A percentile compares a stretch with the other conserved stretches of the same genome.
Conservation (phyloP, 768 basidiomycete genomes). For the Suillus alpinus region DNA sequence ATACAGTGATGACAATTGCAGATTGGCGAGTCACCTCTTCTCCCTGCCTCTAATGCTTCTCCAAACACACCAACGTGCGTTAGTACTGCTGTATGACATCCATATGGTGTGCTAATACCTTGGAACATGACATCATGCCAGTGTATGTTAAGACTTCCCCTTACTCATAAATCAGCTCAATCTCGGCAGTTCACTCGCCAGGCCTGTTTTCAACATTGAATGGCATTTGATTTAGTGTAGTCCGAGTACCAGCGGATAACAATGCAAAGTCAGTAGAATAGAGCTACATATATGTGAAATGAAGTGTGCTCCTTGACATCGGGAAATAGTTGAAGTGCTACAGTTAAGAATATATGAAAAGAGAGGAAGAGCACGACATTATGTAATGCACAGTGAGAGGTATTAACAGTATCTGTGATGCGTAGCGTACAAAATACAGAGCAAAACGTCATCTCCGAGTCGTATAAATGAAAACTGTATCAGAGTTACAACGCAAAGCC, state of each 20-base stretch:
- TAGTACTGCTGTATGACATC: too few relatives aligned
- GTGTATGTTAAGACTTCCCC: too few relatives aligned
- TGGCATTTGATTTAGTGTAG: slow-evolving; percentile 3
- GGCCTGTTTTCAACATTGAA: background rate
- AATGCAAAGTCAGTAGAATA: slow-evolving; percentile 3
- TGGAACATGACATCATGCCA: too few relatives aligned
- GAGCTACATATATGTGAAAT: slow-evolving; percentile 26
- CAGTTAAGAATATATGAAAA: slow-evolving; percentile 8
- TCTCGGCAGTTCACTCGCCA: background rate
- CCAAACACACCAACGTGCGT: too few relatives aligned
- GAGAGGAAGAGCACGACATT: background rate
- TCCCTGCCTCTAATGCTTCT: too few relatives aligned
- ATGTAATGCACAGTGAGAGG: slow-evolving; percentile 8
- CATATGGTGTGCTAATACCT: too few relatives aligned
- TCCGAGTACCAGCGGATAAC: slow-evolving; percentile 6
- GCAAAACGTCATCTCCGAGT: slow-evolving; percentile 8
- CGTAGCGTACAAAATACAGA: slow-evolving; percentile 9
- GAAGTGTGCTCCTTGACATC: background rate
- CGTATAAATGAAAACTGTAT: background rate
- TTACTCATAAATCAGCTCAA: background rate
- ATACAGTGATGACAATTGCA: too few relatives aligned
- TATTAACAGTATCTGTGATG: slow-evolving; percentile 7
- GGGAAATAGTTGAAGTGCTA: slow-evolving; percentile 6
- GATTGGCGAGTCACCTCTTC: too few relatives aligned
- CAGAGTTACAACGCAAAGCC: slow-evolving; percentile 30